These are phyloP conservation scores for Mycena floridula DNA, from an alignment of 768 basidiomycete genomes.

Conservation along the genomic window DNA sequence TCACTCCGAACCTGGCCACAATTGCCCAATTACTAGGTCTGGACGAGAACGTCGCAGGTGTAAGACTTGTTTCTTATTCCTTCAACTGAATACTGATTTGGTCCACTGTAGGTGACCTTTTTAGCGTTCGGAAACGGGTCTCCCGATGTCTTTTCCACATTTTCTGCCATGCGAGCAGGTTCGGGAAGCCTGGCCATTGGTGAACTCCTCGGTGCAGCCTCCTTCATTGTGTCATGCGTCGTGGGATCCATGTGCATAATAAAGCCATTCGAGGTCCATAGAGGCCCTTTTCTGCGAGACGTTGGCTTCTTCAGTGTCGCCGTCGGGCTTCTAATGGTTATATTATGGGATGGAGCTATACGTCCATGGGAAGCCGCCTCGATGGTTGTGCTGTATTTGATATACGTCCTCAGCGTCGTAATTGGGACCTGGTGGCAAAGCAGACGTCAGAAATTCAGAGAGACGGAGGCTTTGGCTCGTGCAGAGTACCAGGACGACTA, in stretches of 20 bases:
- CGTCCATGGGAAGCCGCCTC: conserved; percentile 62
- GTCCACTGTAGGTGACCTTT: no score
- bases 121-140: conserved; percentile 97
- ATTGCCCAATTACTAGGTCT: conserved; percentile 81
- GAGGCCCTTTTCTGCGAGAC: conserved; percentile 82
- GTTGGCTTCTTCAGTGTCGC: conserved; percentile 91
- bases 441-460: conserved; percentile 40
- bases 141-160: conserved; percentile 94
- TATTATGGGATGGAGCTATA: conserved; percentile 74
- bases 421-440: conserved; percentile 72
- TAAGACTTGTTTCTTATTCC: no score
- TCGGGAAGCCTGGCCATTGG: conserved; percentile 91
- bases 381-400: conserved; percentile 67
- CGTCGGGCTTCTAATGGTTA: conserved; percentile 66
- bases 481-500: conserved; percentile 53
- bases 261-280: conserved; percentile 84
- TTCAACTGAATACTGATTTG: no score
- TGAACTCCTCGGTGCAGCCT: conserved; percentile 90
- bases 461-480: conserved; percentile 46
- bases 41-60: conserved; percentile 91
- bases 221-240: conserved; percentile 94
- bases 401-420: conserved; percentile 76
- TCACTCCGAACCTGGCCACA: conserved; percentile 92
- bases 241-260: conserved; percentile 98
- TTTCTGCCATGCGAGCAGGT: conserved; percentile 81